Percentiles rank a stretch among this genome's conserved stretches.
Conservation (phyloP, 1,284 basidiomycete species). For the Omphalotus olearius region DNA sequence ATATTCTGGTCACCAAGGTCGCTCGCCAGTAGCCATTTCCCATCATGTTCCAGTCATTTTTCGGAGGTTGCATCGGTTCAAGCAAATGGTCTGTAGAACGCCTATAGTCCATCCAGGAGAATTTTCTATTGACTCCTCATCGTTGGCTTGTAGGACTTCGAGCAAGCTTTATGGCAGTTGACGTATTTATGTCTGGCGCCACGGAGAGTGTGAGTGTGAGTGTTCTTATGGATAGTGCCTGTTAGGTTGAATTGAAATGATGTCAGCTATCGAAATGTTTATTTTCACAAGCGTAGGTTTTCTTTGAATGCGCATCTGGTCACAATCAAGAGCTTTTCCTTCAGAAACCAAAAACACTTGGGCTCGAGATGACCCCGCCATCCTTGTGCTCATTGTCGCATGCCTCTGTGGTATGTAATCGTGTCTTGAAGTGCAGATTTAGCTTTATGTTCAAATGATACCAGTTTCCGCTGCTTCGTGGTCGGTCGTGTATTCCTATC, state of each 20-base stretch:
- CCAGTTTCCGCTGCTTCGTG: slow-evolving; percentile 77
- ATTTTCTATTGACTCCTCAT: neutral
- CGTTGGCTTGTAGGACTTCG: slow-evolving; percentile 71
- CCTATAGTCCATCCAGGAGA: neutral
- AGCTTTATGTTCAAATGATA: slow-evolving; percentile 3
- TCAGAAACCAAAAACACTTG: slow-evolving; percentile 97
- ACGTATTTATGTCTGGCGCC: slow-evolving; percentile 90
- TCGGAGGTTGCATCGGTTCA: slow-evolving; percentile 71
- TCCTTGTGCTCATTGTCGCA: slow-evolving; percentile 78
- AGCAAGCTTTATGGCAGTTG: slow-evolving; percentile 90
- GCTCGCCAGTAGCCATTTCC: slow-evolving; percentile 15
- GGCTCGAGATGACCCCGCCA: slow-evolving; percentile 94
- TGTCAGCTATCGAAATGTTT: slow-evolving; percentile 80
- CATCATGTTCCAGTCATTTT: slow-evolving; percentile 77
- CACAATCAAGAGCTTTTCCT: slow-evolving; percentile 4
- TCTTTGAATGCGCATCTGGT: neutral
- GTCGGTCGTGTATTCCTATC: slow-evolving; percentile 78
- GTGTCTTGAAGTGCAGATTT: neutral
- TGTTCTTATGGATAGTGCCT: slow-evolving; percentile 1
- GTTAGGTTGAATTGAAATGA: slow-evolving; percentile 15
- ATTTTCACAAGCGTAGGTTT: slow-evolving; percentile 81
- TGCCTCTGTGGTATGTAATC: slow-evolving; percentile 63
- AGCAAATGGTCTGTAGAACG: slow-evolving; percentile 68
- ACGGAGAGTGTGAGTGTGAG: slow-evolving; percentile 74
- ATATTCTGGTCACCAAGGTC: slow-evolving; percentile 5